Evolutionary conservation across 305 asterid species (phyloP).

Genomic region (Fraxinus nigra): DNA sequence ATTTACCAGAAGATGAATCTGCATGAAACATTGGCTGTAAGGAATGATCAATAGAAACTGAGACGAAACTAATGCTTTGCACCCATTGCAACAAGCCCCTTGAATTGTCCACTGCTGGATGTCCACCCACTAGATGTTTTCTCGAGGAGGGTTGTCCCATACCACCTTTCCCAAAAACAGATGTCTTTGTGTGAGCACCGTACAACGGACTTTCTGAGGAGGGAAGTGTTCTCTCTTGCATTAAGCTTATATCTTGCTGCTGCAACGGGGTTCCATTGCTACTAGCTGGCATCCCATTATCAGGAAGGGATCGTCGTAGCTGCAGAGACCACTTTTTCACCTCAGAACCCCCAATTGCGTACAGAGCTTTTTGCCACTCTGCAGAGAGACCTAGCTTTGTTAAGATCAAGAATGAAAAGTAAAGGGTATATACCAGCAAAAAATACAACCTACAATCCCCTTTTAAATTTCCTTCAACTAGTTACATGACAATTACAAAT

Average conservation of each 20-base stretch:
- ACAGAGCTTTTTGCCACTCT: conserved; percentile 99
- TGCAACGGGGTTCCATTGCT: conserved; percentile 85
- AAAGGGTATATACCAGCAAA: neutral
- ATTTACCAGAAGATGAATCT: conserved; percentile 73
- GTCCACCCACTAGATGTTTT: conserved; percentile 81
- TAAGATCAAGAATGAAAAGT: conserved; percentile 18
- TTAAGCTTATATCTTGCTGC: conserved; percentile 81
- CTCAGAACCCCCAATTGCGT: conserved; percentile 91
- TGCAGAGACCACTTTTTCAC: conserved; percentile 98
- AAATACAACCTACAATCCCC: neutral
- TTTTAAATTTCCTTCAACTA: conserved; percentile 14
- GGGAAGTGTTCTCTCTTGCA: conserved; percentile 73
- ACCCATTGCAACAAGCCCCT: conserved; percentile 94
- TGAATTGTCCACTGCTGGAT: conserved; percentile 65
- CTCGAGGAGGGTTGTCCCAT: conserved; percentile 77
- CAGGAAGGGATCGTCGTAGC: conserved; percentile 85
- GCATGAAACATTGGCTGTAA: conserved; percentile 82
- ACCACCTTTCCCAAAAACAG: conserved; percentile 79
- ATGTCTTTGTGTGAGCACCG: conserved; percentile 69
- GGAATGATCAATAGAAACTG: conserved; percentile 90
- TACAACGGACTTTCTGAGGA: conserved; percentile 74
- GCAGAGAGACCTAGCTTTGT: conserved; percentile 30
- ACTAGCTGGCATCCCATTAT: conserved; percentile 66
- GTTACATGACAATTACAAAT: neutral
- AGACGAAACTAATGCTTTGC: conserved; percentile 90